phyloP scores from a whole-genome alignment of 148 eudicot species.

The Dianthus caryophyllus region DNA sequence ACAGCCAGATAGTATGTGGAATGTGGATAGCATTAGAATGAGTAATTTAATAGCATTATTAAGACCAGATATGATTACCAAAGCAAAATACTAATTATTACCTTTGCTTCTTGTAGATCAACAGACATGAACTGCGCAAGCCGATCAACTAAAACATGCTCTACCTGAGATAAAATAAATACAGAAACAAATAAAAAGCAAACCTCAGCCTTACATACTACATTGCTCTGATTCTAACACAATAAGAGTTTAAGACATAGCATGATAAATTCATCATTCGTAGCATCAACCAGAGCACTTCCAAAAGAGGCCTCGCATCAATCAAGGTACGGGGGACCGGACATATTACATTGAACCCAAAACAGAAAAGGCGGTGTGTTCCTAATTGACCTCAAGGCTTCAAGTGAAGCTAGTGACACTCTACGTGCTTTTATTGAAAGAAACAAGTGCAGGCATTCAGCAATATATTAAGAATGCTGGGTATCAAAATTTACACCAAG shows the following conservation, averaged over 20 bases:
- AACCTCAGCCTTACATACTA: not conserved
- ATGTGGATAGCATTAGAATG: not conserved
- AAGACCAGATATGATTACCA: not conserved
- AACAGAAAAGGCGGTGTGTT: not conserved
- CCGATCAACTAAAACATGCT: constrained; percentile 91
- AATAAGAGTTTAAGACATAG: not conserved
- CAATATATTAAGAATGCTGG: not conserved
- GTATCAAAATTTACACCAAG: not conserved
- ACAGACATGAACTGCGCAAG: constrained; percentile 70
- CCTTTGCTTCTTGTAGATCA: constrained; percentile 93
- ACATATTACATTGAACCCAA: not conserved
- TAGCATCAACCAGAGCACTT: not conserved
- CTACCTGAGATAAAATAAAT: constrained; percentile 50
- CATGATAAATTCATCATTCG: not conserved
- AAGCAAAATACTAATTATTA: constrained; percentile 21
- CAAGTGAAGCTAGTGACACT: not conserved
- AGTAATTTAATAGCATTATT: not conserved
- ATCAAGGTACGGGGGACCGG: not conserved
- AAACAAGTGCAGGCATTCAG: not conserved
- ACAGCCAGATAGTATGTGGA: not conserved
- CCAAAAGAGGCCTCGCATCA: not conserved
- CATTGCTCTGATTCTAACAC: not conserved
- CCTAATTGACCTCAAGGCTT: not conserved
- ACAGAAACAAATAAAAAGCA: not conserved
- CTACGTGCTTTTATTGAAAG: not conserved